Evolutionary conservation across 2,329 filamentous ascomycete species (phyloP), one percentile per base, ranked within the genome.

Genomic region (Claviceps citrina): DNA sequence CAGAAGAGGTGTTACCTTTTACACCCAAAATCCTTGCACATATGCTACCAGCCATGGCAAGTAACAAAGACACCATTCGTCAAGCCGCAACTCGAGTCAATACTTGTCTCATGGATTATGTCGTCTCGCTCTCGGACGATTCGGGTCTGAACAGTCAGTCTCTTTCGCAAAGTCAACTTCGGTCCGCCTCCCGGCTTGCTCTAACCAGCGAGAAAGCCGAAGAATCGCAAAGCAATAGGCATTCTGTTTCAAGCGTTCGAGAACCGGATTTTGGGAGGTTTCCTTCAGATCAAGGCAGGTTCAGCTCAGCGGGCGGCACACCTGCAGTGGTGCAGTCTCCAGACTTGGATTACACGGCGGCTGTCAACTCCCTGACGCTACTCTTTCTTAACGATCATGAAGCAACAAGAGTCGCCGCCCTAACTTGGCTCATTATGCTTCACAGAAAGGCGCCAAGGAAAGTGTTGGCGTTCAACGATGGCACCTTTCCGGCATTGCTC

Each of bases 391-490:
- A 98, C 53, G 89, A 98, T 51, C 85, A 96, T 54, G 93, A 98
- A 64, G 86, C 84, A 22, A 98, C 91, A 2, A 77, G 91, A 44
- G 87, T 96, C 22, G 89, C 87, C 28, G 87, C 91, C 13, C 67
- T 98, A 44, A 89, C 84, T 5, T 98, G 91, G 91, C 71, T 98
- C 42, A 91, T 96, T 43, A 96, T 96, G 89, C 70, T 98, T 31
- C 91, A 98, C 57, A 77, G 84, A 47, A 96, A 95, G 65, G 89
- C 91, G 3, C 91, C 91, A 1, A 75, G 81, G 39, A 95, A 94
- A 57, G 84, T 94, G 12, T 71, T 96, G 30, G 87, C 89, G 7
- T 94, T 95, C 55, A 94, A 96, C 49, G 91, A 96, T 53, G 91
- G 89, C 36, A 96, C 89, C 0, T 98, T 98, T 54, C 91, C 91